A percentile compares a stretch with the other conserved stretches of the same genome.
phyloP scores from a whole-genome alignment of 495 filamentous ascomycete species.

The Trichoderma virens region DNA sequence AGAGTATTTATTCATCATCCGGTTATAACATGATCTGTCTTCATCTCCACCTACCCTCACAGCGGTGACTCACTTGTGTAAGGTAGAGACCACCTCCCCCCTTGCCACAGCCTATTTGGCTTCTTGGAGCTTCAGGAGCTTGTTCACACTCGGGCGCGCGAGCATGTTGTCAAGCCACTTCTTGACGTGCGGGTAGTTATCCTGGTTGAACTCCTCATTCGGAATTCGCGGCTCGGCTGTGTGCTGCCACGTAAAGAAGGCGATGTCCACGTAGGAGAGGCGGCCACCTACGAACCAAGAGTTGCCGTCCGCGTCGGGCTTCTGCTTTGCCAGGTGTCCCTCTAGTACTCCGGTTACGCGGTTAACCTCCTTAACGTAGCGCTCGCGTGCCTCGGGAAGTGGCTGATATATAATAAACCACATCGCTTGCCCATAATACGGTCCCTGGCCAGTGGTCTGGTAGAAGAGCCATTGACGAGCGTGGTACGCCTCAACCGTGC shows the following conservation, averaged over 20 bases:
- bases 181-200: constrained; percentile 25
- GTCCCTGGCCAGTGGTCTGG: constrained; percentile 62
- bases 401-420: constrained; percentile 45
- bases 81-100: not conserved
- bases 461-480: constrained; percentile 61
- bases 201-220: constrained; percentile 15
- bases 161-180: constrained; percentile 30
- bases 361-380: constrained; percentile 53
- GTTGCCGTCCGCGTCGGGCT: constrained; percentile 28
- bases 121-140: constrained; percentile 30
- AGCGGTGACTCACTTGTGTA: not conserved
- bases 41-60: not conserved
- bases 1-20: not conserved
- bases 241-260: constrained; percentile 52
- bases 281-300: constrained; percentile 52
- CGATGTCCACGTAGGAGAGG: constrained; percentile 49
- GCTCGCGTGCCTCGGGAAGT: constrained; percentile 46
- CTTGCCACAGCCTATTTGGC: constrained; percentile 1
- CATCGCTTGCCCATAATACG: constrained; percentile 53
- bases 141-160: constrained; percentile 30
- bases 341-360: constrained; percentile 56
- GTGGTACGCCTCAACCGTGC: constrained; percentile 40
- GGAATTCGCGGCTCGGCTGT: constrained; percentile 15
- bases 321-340: constrained; percentile 36
- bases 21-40: not conserved